Evolutionary conservation across 2,329 filamentous ascomycete species (phyloP).

Genomic region (Colletotrichum spaethianum): DNA sequence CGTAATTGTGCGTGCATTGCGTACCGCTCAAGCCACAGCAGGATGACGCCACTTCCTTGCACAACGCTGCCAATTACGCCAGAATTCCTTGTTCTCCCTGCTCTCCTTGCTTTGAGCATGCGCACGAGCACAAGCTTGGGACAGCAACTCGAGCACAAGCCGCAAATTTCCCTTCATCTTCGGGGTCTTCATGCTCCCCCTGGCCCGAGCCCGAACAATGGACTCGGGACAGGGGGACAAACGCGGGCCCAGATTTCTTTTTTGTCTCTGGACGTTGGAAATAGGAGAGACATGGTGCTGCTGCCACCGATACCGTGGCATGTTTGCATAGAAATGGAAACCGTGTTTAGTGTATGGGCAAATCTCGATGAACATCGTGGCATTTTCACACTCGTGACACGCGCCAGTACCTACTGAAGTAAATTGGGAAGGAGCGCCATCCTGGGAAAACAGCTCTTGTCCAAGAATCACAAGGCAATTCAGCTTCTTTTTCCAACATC

Average conservation of each 20-base stretch:
- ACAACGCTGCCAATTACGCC: slow-evolving; percentile 30
- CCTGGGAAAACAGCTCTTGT: not conserved
- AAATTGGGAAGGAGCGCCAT: not conserved
- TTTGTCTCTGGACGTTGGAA: not conserved
- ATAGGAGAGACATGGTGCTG: slow-evolving; percentile 2
- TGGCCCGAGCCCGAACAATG: slow-evolving; percentile 5
- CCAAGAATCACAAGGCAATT: not conserved
- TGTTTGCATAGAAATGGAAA: slow-evolving; percentile 3
- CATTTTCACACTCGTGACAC: slow-evolving; percentile 30
- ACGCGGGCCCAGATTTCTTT: not conserved
- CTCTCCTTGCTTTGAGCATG: not conserved
- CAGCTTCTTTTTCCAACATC: not conserved
- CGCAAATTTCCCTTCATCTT: slow-evolving; percentile 8
- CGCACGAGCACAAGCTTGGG: slow-evolving; percentile 4
- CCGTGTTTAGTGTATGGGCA: slow-evolving; percentile 14
- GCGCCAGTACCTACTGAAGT: slow-evolving; percentile 1
- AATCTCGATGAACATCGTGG: slow-evolving; percentile 29
- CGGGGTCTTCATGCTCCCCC: slow-evolving; percentile 5
- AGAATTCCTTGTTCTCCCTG: not conserved
- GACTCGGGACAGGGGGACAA: not conserved
- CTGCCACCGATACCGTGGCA: not conserved
- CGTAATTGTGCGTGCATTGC: slow-evolving; percentile 36
- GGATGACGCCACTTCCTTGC: slow-evolving; percentile 37
- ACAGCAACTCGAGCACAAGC: not conserved
- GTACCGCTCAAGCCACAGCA: slow-evolving; percentile 32